phyloP scores from a whole-genome alignment of 2,329 filamentous ascomycete genomes.

The Bipolaris cookei region DNA sequence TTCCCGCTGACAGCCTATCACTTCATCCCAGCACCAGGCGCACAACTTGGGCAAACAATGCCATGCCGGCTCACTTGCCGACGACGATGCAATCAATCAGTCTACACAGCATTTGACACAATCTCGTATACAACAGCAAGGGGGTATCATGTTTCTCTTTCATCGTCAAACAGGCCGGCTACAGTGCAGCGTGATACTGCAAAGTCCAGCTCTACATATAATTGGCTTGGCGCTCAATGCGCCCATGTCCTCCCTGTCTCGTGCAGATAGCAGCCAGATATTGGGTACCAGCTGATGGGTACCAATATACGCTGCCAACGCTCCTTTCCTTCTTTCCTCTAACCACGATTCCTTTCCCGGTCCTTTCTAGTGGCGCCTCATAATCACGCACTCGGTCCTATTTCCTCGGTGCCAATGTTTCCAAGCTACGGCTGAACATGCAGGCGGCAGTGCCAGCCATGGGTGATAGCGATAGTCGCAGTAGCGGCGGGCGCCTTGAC shows the following conservation, averaged over 20 bases:
- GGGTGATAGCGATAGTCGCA: too few species aligned
- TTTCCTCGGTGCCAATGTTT: background rate
- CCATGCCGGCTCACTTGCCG: background rate
- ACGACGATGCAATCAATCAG: background rate
- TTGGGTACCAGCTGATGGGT: background rate
- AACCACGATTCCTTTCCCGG: background rate
- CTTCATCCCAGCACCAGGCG: too few species aligned
- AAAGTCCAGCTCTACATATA: constrained; percentile 14
- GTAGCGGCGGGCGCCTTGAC: background rate
- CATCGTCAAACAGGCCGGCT: constrained; percentile 11
- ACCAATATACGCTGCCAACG: constrained; percentile 6
- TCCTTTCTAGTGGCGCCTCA: background rate
- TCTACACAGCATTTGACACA: background rate
- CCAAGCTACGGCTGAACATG: background rate
- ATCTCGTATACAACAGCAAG: constrained; percentile 5
- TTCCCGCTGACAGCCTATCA: background rate
- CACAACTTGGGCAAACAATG: too few species aligned
- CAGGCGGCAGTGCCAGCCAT: background rate
- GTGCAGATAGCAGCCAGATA: background rate
- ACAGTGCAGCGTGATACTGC: constrained; percentile 1
- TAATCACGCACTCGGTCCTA: background rate
- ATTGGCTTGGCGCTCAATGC: background rate
- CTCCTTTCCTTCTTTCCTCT: background rate
- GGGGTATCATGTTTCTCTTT: constrained; percentile 14
- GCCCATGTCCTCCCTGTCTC: background rate